Percentiles rank a stretch among this genome's conserved stretches.
These are phyloP conservation scores for Xylaria sp. DNA, from an alignment of 2,329 filamentous ascomycete genomes.

Conservation along the genomic window DNA sequence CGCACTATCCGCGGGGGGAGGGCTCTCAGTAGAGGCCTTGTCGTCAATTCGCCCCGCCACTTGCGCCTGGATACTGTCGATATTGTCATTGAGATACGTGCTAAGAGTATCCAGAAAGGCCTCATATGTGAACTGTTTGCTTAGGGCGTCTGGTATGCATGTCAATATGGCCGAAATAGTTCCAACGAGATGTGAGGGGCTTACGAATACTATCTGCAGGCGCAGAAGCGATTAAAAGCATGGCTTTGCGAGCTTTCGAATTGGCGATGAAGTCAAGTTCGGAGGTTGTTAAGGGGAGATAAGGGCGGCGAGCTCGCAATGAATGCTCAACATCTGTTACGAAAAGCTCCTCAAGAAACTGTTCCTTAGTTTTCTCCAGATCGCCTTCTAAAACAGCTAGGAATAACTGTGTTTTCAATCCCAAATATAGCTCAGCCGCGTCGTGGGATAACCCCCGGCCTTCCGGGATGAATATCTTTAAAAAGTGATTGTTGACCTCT, in stretches of 20 bases:
- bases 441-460: slow-evolving; percentile 46
- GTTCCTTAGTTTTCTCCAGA: slow-evolving; percentile 43
- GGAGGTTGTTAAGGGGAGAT: slow-evolving; percentile 39
- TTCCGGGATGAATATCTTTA: slow-evolving; percentile 48
- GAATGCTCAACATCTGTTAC: slow-evolving; percentile 44
- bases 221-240: slow-evolving; percentile 47
- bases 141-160: slow-evolving; percentile 40
- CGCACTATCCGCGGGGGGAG: slow-evolving; percentile 37
- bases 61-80: slow-evolving; percentile 47
- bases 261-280: slow-evolving; percentile 48
- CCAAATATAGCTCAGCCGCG: slow-evolving; percentile 49
- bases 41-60: slow-evolving; percentile 44
- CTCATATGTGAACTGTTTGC: slow-evolving; percentile 51
- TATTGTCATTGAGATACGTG: slow-evolving; percentile 50
- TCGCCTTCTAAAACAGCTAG: slow-evolving; percentile 48
- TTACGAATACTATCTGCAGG: slow-evolving; percentile 45
- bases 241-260: slow-evolving; percentile 45
- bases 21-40: slow-evolving; percentile 39
- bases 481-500: slow-evolving; percentile 50
- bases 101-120: slow-evolving; percentile 50
- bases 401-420: slow-evolving; percentile 51
- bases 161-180: slow-evolving; percentile 34
- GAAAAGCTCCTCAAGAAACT: slow-evolving; percentile 48
- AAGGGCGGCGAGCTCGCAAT: slow-evolving; percentile 47
- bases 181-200: slow-evolving; percentile 25